Evolutionary conservation across 352 stramenopile genomes (phyloP), one percentile per base, ranked within the genome.

Genomic region (Pythium sukuiense): DNA sequence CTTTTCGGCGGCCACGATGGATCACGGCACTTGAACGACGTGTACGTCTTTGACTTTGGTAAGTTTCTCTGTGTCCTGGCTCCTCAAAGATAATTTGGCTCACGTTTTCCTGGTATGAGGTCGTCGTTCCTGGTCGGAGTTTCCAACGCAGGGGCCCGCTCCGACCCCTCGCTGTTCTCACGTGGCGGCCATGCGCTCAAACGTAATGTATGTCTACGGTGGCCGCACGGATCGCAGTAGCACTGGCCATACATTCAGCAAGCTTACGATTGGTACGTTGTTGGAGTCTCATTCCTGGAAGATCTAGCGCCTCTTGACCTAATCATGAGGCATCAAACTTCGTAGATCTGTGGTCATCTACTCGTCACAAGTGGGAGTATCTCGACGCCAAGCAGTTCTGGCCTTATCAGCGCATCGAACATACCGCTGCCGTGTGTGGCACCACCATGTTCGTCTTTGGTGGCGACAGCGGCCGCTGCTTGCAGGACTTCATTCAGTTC

Each of bases 181-280:
- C 73, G 90, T 99, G 53, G 91, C 90, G 41, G 93, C 98, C 9
- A 91, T 98, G 29, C 83, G 98, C 74, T 88, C 82, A 12, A 90
- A 97, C 68, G 96, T 81, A 29, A 98, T 98, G 91, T 98, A 96
- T 76, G 90, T 98, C 35, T 97, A 97, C 77, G 92, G 91, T 18
- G 97, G 97, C 7, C 98, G 88, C 27, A 99, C 90, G 33, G 97
- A 96, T 53, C 96, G 78, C 50, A 96, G 96, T 18, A 98, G 99
- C 87, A 99, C 98, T 74, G 97, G 99, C 76, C 97, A n/a, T n/a
- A n/a, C n/a, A n/a, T n/a, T 99, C 58, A 91, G 98, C 69, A 96
- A 99, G 63, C 81, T 99, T 2, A 92, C 85, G 46, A 67, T 95
- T 37, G 79, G 85, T 90, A 69, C 33, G 33, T 60, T n/a, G n/a